Conservation (phyloP, 208 protist species). For the Jaenimonas drosophilae region DNA sequence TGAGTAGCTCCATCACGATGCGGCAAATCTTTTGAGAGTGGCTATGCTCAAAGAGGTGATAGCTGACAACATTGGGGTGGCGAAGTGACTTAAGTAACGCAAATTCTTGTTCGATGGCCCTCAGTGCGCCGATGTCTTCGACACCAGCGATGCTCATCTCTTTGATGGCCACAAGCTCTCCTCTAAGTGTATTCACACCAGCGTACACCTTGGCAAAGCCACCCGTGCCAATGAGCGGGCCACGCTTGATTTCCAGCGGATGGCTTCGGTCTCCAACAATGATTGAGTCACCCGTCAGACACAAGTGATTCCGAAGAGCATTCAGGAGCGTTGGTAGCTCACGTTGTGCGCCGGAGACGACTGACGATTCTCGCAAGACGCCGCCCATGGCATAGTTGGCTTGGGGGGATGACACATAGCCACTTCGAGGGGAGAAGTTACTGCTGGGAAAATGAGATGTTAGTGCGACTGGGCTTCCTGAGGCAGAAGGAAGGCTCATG, state of each 20-base stretch:
- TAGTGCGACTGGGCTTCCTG: too few species aligned
- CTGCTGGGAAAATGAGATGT: too few species aligned
- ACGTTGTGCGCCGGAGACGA: conserved; percentile 18
- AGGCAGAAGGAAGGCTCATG: too few species aligned
- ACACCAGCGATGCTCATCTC: conserved; percentile 77
- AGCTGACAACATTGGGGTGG: conserved; percentile 85
- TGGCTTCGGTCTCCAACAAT: conserved; percentile 49
- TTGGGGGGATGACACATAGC: too few species aligned
- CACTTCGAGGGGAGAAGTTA: too few species aligned
- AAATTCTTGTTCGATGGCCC: conserved; percentile 79
- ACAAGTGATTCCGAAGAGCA: conserved; percentile 40
- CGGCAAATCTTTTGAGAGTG: conserved; percentile 76
- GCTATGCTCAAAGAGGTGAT: conserved; percentile 83
- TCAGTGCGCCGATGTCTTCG: conserved; percentile 54
- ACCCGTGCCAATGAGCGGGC: conserved; percentile 64
- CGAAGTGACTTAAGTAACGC: conserved; percentile 66
- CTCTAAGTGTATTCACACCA: conserved; percentile 70
- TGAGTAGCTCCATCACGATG: conserved; percentile 85
- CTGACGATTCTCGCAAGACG: not conserved
- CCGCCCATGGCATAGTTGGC: conserved; percentile 11
- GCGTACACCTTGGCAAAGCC: conserved; percentile 82
- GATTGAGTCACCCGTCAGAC: conserved; percentile 50
- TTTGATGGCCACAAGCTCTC: conserved; percentile 84
- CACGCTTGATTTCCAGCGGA: conserved; percentile 59
- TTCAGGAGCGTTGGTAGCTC: conserved; percentile 41